Conservation (phyloP, 2,329 filamentous ascomycete species). For the Ophiocordyceps sinensis region DNA sequence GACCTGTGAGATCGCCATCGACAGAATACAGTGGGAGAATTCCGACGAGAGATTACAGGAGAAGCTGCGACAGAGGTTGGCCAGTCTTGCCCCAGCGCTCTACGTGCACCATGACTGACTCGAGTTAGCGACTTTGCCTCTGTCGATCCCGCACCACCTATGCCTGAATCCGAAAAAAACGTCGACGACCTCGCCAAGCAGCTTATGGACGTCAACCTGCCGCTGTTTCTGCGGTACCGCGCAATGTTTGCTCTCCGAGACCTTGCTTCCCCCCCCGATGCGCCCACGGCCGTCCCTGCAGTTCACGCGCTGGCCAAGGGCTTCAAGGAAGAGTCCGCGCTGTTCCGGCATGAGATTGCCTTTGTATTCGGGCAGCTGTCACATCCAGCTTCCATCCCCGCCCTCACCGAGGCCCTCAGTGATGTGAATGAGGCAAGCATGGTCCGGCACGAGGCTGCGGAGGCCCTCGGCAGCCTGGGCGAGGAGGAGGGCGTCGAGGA, state of each 20-base stretch:
- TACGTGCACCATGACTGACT: not conserved
- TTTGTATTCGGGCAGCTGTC: conserved; percentile 96
- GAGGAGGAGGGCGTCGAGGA: conserved; percentile 90
- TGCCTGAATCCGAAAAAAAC: conserved; percentile 53
- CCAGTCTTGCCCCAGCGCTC: conserved; percentile 5
- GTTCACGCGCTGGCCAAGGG: conserved; percentile 76
- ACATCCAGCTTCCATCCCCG: conserved; percentile 92
- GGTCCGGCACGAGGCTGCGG: conserved; percentile 95
- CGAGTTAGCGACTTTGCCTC: conserved; percentile 72
- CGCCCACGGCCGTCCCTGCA: conserved; percentile 79
- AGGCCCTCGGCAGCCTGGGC: conserved; percentile 85
- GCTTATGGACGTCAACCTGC: conserved; percentile 63
- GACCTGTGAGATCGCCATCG: conserved; percentile 94
- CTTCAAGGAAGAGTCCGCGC: conserved; percentile 69
- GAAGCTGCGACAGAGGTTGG: conserved; percentile 66
- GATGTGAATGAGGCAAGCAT: conserved; percentile 77
- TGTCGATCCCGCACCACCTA: conserved; percentile 84
- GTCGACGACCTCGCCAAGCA: conserved; percentile 63
- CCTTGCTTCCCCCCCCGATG: conserved; percentile 81
- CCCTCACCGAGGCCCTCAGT: conserved; percentile 63
- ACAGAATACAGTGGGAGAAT: conserved; percentile 86
- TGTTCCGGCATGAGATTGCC: conserved; percentile 95
- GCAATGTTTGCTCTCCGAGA: conserved; percentile 97
- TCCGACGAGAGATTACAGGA: conserved; percentile 57
- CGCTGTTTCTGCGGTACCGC: conserved; percentile 85